phyloP scores from a whole-genome alignment of 306 rosid species.

The Cyamopsis tetragonoloba region DNA sequence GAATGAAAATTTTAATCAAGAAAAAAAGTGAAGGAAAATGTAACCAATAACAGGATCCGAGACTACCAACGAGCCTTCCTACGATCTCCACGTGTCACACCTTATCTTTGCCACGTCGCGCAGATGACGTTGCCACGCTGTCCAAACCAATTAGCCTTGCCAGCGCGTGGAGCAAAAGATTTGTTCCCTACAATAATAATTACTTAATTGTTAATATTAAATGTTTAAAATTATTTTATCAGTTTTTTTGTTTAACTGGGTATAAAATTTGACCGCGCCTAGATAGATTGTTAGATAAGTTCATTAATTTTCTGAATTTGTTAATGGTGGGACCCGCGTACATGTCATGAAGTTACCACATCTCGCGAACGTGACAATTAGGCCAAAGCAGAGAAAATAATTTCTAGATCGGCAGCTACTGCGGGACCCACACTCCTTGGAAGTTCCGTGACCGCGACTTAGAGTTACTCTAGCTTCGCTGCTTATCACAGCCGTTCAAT shows the following conservation, averaged over 20 bases:
- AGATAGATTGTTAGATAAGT: background rate
- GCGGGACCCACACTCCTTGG: slow-evolving; percentile 76
- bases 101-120: slow-evolving; percentile 35
- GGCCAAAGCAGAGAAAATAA: slow-evolving; percentile 63
- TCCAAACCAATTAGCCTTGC: slow-evolving; percentile 27
- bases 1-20: slow-evolving; percentile 14
- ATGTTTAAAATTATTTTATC: background rate
- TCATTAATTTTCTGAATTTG: background rate
- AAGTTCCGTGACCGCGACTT: slow-evolving; percentile 89
- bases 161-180: slow-evolving; percentile 46
- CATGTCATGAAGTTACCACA: slow-evolving; percentile 60
- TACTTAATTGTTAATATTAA: background rate
- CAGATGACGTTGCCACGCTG: slow-evolving; percentile 39
- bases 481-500: slow-evolving; percentile 33
- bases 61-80: slow-evolving; percentile 29
- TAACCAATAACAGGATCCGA: slow-evolving; percentile 45
- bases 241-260: background rate
- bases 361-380: slow-evolving; percentile 83
- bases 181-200: slow-evolving; percentile 8
- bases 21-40: slow-evolving; percentile 22
- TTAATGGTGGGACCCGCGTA: slow-evolving; percentile 46
- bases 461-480: slow-evolving; percentile 35
- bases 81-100: slow-evolving; percentile 31
- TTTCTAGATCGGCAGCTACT: slow-evolving; percentile 70
- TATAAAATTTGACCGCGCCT: slow-evolving; percentile 35